A percentile compares a stretch with the other conserved stretches of the same genome.
phyloP scores from a whole-genome alignment of 371 early-diverging fungal species.

The Mucor irregularis region DNA sequence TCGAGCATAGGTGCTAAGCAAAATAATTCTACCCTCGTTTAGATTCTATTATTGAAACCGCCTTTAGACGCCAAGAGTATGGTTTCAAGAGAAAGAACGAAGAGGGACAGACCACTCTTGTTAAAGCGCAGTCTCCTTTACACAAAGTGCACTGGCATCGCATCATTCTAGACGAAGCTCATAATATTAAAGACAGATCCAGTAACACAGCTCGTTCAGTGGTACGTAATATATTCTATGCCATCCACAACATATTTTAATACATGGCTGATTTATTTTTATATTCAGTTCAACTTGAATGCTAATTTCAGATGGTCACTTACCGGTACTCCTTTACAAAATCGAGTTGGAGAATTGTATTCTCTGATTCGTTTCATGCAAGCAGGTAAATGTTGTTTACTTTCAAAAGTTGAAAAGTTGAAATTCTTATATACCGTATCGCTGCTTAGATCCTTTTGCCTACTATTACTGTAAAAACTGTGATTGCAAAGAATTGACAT shows the following conservation, averaged over 20 bases:
- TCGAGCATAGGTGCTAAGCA: no score
- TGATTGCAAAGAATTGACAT: slow-evolving; percentile 76
- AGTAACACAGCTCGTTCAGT: slow-evolving; percentile 89
- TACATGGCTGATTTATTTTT: no score
- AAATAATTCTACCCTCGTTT: background rate
- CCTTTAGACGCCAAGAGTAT: slow-evolving; percentile 72
- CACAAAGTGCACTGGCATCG: slow-evolving; percentile 85
- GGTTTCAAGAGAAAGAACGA: slow-evolving; percentile 63
- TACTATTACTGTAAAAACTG: slow-evolving; percentile 92
- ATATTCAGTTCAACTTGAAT: slow-evolving; percentile 67
- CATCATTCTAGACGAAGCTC: slow-evolving; percentile 84
- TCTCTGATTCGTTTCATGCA: slow-evolving; percentile 89
- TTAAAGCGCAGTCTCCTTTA: slow-evolving; percentile 68
- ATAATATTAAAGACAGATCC: slow-evolving; percentile 89
- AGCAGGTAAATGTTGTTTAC: slow-evolving; percentile 29
- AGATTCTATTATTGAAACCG: slow-evolving; percentile 78
- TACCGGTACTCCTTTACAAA: slow-evolving; percentile 98
- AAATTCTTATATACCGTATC: background rate
- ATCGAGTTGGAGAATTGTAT: slow-evolving; percentile 96
- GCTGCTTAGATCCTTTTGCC: slow-evolving; percentile 61
- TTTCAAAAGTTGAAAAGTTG: background rate
- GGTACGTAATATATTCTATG: slow-evolving; percentile 24
- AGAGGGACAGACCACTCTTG: slow-evolving; percentile 18
- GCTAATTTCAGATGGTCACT: slow-evolving; percentile 84
- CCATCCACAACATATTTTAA: no score